Percentiles rank a stretch among this genome's conserved stretches.
phyloP scores from a whole-genome alignment of 331 rosid species.

The Rhamnella rubrinervis region DNA sequence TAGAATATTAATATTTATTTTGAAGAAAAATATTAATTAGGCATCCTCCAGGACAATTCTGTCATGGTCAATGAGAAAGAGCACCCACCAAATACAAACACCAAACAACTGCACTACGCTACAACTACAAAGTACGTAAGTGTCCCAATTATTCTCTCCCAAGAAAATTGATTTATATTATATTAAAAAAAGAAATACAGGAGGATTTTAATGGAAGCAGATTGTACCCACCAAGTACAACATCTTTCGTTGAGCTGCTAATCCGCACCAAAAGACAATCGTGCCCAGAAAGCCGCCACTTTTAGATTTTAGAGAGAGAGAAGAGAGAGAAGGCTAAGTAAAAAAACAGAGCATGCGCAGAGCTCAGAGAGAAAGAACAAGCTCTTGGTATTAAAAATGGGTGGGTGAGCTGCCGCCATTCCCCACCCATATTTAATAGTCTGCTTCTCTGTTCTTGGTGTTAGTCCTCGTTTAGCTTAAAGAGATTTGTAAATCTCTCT shows the following conservation, averaged over 20 bases:
- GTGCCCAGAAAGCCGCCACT: constrained; percentile 22
- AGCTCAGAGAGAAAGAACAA: not conserved
- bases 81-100: not conserved
- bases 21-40: too few relatives aligned
- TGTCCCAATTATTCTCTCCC: too few relatives aligned
- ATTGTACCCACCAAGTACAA: constrained; percentile 35
- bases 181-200: too few relatives aligned
- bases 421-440: not conserved
- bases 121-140: too few relatives aligned
- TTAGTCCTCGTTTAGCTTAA: too few relatives aligned
- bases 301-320: constrained; percentile 14
- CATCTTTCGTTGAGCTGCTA: constrained; percentile 25
- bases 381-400: too few relatives aligned
- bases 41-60: too few relatives aligned
- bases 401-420: constrained; percentile 20
- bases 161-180: too few relatives aligned
- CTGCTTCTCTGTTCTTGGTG: too few relatives aligned
- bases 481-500: too few relatives aligned
- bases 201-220: not conserved
- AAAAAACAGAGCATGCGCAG: not conserved
- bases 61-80: not conserved
- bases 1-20: too few relatives aligned
- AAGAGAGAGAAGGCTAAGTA: not conserved
- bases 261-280: not conserved
- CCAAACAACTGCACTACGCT: not conserved